phyloP scores from a whole-genome alignment of 768 basidiomycete species.

The Amanita fuliginea region DNA sequence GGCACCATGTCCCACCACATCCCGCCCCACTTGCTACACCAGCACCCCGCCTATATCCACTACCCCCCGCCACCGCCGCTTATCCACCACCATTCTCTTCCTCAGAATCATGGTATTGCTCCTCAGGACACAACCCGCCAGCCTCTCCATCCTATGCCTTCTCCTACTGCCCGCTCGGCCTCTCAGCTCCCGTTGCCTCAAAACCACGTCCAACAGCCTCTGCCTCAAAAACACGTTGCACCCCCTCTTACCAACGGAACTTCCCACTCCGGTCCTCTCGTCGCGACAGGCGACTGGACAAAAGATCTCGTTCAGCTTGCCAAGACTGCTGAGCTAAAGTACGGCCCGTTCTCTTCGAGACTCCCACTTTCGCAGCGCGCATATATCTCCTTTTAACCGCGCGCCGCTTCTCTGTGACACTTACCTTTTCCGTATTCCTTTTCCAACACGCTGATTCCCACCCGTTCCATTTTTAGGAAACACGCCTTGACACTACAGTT shows the following conservation, averaged over 20 bases:
- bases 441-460: not conserved
- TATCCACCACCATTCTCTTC: constrained; percentile 10
- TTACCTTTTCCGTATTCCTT: not conserved
- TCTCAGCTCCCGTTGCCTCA: constrained; percentile 13
- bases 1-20: constrained; percentile 31
- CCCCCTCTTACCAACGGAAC: constrained; percentile 8
- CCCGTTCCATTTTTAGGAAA: constrained; percentile 35
- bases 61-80: constrained; percentile 8
- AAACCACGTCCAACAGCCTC: constrained; percentile 6
- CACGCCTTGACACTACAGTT: constrained; percentile 76
- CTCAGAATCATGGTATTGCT: constrained; percentile 11
- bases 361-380: not conserved
- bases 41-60: constrained; percentile 9
- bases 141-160: not conserved
- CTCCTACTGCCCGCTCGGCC: not conserved
- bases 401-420: not conserved
- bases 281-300: constrained; percentile 82
- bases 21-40: constrained; percentile 18
- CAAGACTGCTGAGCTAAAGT: constrained; percentile 86
- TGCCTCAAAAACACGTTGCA: not conserved
- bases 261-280: constrained; percentile 29
- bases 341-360: constrained; percentile 4
- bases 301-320: constrained; percentile 78
- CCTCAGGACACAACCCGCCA: constrained; percentile 19
- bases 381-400: not conserved